Evolutionary conservation across 2,329 filamentous ascomycete species (phyloP).

Genomic region (Diaporthe helianthi): DNA sequence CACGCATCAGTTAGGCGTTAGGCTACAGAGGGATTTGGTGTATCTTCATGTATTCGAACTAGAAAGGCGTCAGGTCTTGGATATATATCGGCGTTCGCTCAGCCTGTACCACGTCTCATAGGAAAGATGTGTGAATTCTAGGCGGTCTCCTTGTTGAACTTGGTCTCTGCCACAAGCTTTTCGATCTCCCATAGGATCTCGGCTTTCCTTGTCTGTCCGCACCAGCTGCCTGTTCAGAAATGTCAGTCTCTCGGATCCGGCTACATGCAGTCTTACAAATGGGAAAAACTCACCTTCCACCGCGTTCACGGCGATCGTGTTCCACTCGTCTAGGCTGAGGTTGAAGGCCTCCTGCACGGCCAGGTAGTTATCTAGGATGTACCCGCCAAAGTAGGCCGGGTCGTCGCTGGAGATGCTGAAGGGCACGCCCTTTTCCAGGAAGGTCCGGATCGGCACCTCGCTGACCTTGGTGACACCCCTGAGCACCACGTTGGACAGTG

Average conservation of each 20-base stretch:
- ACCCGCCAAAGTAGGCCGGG: constrained; percentile 78
- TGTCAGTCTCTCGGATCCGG: no score
- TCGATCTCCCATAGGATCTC: constrained; percentile 59
- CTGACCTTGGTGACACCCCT: constrained; percentile 59
- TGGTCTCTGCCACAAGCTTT: constrained; percentile 42
- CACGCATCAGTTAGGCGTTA: constrained; percentile 27
- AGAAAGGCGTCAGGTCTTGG: neutral
- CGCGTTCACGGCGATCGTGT: constrained; percentile 63
- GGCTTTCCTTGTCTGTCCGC: constrained; percentile 66
- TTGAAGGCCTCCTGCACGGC: constrained; percentile 76
- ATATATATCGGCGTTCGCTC: neutral
- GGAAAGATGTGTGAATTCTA: constrained; percentile 21
- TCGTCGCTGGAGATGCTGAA: constrained; percentile 80
- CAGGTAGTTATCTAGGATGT: constrained; percentile 77
- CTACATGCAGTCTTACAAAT: no score
- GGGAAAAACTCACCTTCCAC: constrained; percentile 51
- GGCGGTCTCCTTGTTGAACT: constrained; percentile 30
- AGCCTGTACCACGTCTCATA: neutral
- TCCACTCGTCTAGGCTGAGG: constrained; percentile 71
- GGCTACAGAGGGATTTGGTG: neutral
- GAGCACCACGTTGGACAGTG: constrained; percentile 73
- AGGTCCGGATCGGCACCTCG: constrained; percentile 66
- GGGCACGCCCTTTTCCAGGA: constrained; percentile 67
- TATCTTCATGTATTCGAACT: neutral
- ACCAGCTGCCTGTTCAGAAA: constrained; percentile 67